These are phyloP conservation scores for Boletus reticuloceps DNA, from an alignment of 768 basidiomycete species.

Conservation along the genomic window DNA sequence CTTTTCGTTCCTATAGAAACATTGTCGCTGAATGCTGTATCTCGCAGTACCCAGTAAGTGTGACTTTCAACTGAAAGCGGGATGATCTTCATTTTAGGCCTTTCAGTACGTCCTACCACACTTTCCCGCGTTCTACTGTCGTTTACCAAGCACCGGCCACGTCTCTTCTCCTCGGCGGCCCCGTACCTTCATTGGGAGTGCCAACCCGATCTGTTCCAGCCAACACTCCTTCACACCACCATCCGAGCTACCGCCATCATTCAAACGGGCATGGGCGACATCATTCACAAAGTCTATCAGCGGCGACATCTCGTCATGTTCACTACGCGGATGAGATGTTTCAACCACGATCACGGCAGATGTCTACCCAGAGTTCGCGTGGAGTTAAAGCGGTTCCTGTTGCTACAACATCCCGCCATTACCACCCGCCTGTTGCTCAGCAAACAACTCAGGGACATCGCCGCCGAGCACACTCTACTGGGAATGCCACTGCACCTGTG, in stretches of 20 bases:
- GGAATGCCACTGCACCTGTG: slow-evolving; percentile 3
- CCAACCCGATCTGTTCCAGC: slow-evolving; percentile 3
- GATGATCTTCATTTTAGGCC: slow-evolving; percentile 11
- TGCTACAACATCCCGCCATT: neutral
- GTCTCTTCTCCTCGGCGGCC: neutral
- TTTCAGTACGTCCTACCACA: slow-evolving; percentile 24
- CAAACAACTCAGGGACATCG: slow-evolving; percentile 14
- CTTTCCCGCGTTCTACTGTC: slow-evolving; percentile 24
- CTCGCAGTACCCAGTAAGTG: slow-evolving; percentile 27
- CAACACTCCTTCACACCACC: slow-evolving; percentile 3
- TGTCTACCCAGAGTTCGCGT: slow-evolving; percentile 6
- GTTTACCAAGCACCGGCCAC: neutral
- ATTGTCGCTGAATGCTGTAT: slow-evolving; percentile 3
- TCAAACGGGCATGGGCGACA: neutral
- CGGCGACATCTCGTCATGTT: slow-evolving; percentile 20
- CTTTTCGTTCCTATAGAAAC: neutral
- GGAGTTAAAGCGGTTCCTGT: neutral
- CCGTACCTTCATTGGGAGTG: neutral
- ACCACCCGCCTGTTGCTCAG: neutral
- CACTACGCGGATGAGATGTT: slow-evolving; percentile 21
- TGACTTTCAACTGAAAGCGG: slow-evolving; percentile 4
- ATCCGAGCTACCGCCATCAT: neutral
- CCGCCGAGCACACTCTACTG: slow-evolving; percentile 21
- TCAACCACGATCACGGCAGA: slow-evolving; percentile 10
- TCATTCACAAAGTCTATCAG: slow-evolving; percentile 13